A percentile compares a stretch with the other conserved stretches of the same genome.
These are phyloP conservation scores for Ogataea nonfermentans DNA, from an alignment of 805 yeast genomes.

Conservation along the genomic window DNA sequence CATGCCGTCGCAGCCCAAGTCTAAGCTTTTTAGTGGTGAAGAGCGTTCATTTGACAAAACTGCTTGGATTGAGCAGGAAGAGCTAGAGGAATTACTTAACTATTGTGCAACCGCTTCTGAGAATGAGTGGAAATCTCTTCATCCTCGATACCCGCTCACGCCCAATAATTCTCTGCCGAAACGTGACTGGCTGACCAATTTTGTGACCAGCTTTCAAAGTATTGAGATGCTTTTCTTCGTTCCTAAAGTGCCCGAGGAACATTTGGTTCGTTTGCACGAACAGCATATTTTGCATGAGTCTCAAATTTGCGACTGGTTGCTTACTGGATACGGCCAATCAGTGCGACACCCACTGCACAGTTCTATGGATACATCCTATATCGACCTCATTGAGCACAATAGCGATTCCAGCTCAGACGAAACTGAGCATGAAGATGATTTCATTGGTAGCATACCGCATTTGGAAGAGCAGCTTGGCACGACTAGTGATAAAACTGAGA, in stretches of 20 bases:
- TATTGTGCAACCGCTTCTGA: conserved; percentile 29
- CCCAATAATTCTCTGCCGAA: conserved; percentile 24
- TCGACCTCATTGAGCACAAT: conserved; percentile 6
- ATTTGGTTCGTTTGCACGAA: conserved; percentile 8
- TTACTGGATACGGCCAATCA: conserved; percentile 5
- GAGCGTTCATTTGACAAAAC: conserved; percentile 25
- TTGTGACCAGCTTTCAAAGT: conserved; percentile 35
- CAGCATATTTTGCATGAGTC: conserved; percentile 6
- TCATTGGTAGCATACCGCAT: conserved; percentile 28
- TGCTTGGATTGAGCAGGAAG: conserved; percentile 44
- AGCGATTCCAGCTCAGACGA: conserved; percentile 9
- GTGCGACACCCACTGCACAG: background rate
- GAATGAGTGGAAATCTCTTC: conserved; percentile 19
- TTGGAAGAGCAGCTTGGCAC: conserved; percentile 11
- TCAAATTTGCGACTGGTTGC: conserved; percentile 15
- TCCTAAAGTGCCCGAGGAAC: conserved; percentile 10
- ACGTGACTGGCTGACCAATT: conserved; percentile 21
- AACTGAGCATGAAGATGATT: conserved; percentile 26
- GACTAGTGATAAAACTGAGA: background rate
- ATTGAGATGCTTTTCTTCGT: conserved; percentile 16
- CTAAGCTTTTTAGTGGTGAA: conserved; percentile 26
- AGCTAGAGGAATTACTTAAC: conserved; percentile 34
- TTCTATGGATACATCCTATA: conserved; percentile 5
- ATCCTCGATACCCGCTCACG: conserved; percentile 10
- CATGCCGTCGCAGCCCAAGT: conserved; percentile 31